Evolutionary conservation across 257 asterid species (phyloP).

Genomic region (Agastache rugosa): DNA sequence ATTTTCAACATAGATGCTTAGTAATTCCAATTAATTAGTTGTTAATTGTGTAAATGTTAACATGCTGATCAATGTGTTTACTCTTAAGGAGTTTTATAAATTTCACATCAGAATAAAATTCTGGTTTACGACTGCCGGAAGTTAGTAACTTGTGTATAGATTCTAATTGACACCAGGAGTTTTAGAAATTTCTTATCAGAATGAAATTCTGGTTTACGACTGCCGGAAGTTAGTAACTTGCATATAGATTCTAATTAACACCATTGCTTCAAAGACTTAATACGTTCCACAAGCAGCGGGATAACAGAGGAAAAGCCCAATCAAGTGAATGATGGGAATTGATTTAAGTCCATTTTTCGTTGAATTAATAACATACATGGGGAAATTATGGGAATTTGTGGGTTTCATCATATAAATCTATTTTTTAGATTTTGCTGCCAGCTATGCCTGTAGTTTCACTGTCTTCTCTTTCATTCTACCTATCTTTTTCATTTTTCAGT

Average conservation of each 20-base stretch:
- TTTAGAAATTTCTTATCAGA: conserved; percentile 6
- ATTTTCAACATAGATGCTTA: conserved; percentile 9
- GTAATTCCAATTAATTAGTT: conserved; percentile 7
- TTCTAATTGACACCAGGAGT: conserved; percentile 23
- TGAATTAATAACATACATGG: background rate
- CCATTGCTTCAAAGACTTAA: conserved; percentile 21
- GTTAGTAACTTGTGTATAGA: background rate
- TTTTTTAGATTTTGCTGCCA: background rate
- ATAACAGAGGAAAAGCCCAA: conserved; percentile 17
- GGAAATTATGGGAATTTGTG: conserved; percentile 11
- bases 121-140: conserved; percentile 4
- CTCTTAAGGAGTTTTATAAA: background rate
- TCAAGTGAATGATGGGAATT: conserved; percentile 3
- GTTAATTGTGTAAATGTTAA: conserved; percentile 21
- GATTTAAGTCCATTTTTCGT: background rate
- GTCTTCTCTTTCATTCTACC: background rate
- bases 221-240: background rate
- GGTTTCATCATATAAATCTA: background rate
- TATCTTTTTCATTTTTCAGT: background rate
- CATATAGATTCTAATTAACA: conserved; percentile 23
- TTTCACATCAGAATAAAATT: background rate
- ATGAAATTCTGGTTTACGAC: conserved; percentile 8
- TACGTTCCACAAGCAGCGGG: conserved; percentile 7
- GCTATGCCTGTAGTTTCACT: conserved; percentile 11
- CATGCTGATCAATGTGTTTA: background rate